phyloP scores from a whole-genome alignment of 805 yeast genomes.

The Suhomyces tanzawaensis region DNA sequence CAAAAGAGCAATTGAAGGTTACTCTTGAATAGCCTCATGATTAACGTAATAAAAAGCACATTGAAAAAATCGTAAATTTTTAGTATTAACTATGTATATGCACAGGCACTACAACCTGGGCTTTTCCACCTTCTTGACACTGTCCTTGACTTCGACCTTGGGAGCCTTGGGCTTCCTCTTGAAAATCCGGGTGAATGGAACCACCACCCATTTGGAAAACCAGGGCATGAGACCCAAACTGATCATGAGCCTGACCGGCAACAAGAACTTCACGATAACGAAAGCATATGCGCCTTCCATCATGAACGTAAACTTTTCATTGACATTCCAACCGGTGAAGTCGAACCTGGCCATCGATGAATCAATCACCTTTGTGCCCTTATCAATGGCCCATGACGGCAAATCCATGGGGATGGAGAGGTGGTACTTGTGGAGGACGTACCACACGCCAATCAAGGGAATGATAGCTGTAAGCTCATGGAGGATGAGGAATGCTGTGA shows the following conservation, averaged over 20 bases:
- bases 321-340: conserved; percentile 35
- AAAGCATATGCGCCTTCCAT: conserved; percentile 77
- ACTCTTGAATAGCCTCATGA: conserved; percentile 26
- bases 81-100: too few species aligned
- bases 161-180: conserved; percentile 8
- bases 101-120: conserved; percentile 29
- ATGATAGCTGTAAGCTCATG: conserved; percentile 76
- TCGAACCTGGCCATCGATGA: conserved; percentile 42
- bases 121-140: conserved; percentile 27
- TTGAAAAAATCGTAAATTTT: too few species aligned
- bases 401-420: conserved; percentile 52
- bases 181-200: conserved; percentile 41
- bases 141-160: conserved; percentile 4
- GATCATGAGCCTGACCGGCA: conserved; percentile 53
- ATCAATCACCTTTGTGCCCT: conserved; percentile 59
- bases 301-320: conserved; percentile 53
- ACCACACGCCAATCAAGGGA: conserved; percentile 71
- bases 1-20: conserved; percentile 29
- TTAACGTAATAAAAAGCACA: conserved; percentile 1
- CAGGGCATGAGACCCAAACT: conserved; percentile 56
- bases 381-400: conserved; percentile 59
- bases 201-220: conserved; percentile 50
- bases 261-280: conserved; percentile 58
- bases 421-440: conserved; percentile 52
- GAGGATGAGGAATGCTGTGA: conserved; percentile 61